These are phyloP conservation scores for Calcarisporium arbuscula DNA, from an alignment of 2,329 filamentous ascomycete genomes.

Conservation along the genomic window DNA sequence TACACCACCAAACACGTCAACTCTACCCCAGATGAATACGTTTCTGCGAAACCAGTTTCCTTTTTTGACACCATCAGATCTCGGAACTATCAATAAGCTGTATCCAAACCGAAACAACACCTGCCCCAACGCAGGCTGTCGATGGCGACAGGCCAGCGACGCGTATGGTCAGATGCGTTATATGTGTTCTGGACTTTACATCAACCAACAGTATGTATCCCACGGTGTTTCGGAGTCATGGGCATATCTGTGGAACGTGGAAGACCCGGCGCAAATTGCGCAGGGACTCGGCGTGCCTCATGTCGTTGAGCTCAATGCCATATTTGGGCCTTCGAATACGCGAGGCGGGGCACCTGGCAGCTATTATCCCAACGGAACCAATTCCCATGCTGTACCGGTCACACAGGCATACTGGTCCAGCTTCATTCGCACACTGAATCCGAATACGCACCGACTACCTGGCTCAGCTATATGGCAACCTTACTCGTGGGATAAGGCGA, in stretches of 20 bases:
- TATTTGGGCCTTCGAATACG: conserved; percentile 48
- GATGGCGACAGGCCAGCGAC: conserved; percentile 19
- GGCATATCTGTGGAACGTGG: conserved; percentile 8
- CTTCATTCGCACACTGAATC: conserved; percentile 58
- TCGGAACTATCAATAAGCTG: conserved; percentile 13
- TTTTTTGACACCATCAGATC: conserved; percentile 11
- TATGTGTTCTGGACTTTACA: conserved; percentile 13
- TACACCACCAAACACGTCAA: conserved; percentile 17
- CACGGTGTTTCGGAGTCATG: no score
- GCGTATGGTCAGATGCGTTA: conserved; percentile 15
- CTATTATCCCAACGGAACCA: conserved; percentile 31
- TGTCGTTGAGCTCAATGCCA: conserved; percentile 54
- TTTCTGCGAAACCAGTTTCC: conserved; percentile 14
- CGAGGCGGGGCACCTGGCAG: conserved; percentile 26
- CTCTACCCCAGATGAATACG: conserved; percentile 13
- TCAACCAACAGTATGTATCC: conserved; percentile 13
- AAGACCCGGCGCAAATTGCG: conserved; percentile 27
- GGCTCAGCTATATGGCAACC: no score
- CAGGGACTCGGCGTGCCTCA: conserved; percentile 56
- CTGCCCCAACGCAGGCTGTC: conserved; percentile 11
- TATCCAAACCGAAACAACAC: conserved; percentile 15
- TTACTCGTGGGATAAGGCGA: no score
- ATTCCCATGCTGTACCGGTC: conserved; percentile 44
- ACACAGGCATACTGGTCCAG: conserved; percentile 64
- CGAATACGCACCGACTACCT: conserved; percentile 59